phyloP scores from a whole-genome alignment of 176 grass and related monocot genomes.

The Cenchrus fungigraminus region DNA sequence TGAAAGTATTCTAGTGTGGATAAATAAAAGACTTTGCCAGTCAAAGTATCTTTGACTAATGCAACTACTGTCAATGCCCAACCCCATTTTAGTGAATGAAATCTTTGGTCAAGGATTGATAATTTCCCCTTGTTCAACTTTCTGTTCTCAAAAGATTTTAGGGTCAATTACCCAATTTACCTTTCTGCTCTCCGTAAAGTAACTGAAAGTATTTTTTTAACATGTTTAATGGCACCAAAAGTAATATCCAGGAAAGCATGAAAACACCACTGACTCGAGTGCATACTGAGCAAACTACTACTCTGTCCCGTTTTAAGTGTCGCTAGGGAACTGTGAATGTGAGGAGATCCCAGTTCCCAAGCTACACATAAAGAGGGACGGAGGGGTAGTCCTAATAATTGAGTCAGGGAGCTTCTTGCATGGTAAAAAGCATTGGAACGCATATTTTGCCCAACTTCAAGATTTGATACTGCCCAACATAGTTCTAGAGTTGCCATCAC shows the following conservation, averaged over 20 bases:
- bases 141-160: not conserved
- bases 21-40: not conserved
- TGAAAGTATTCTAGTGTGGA: not conserved
- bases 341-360: too few relatives aligned
- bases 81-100: not conserved
- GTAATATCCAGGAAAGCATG: not conserved
- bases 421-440: not conserved
- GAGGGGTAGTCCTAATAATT: not conserved
- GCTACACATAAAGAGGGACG: too few relatives aligned
- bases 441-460: not conserved
- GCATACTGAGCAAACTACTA: not conserved
- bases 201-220: slow-evolving; percentile 10
- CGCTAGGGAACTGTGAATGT: too few relatives aligned
- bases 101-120: not conserved
- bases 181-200: slow-evolving; percentile 8
- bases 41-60: not conserved
- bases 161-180: not conserved
- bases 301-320: too few relatives aligned
- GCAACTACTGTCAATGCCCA: not conserved
- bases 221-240: not conserved
- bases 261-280: not conserved
- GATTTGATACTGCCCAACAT: not conserved
- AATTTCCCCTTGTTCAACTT: not conserved
- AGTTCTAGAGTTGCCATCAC: not conserved
- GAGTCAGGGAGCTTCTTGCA: not conserved